phyloP scores from a whole-genome alignment of 768 basidiomycete genomes.

The Mycena rebaudengoi region DNA sequence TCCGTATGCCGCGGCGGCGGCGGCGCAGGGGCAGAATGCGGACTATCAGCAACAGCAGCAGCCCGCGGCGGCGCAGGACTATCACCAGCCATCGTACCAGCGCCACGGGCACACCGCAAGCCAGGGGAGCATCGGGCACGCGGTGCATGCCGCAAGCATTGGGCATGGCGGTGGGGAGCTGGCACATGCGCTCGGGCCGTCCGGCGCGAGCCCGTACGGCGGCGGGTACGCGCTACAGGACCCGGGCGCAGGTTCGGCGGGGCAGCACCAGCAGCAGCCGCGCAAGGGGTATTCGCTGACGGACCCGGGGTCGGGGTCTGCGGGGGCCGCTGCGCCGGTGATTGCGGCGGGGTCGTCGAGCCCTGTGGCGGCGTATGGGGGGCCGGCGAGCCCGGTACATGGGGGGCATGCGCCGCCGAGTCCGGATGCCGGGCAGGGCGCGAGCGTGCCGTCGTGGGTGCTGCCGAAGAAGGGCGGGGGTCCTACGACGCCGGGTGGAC shows the following conservation, averaged over 20 bases:
- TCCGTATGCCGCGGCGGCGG: too few species aligned
- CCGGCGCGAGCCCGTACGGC: neutral
- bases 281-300: slow-evolving; percentile 11
- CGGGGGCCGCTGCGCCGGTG: neutral
- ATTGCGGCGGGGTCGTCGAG: slow-evolving; percentile 1
- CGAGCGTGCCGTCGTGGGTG: slow-evolving; percentile 53
- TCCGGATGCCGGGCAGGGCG: too few species aligned
- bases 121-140: too few species aligned
- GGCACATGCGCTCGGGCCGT: neutral
- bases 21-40: neutral
- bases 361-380: slow-evolving; percentile 4
- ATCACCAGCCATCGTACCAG: too few species aligned
- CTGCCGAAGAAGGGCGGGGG: slow-evolving; percentile 52
- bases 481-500: neutral
- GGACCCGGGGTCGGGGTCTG: neutral
- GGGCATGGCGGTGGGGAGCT: too few species aligned
- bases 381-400: slow-evolving; percentile 22
- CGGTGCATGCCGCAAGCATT: too few species aligned
- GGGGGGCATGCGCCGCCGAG: neutral
- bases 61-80: too few species aligned
- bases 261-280: neutral
- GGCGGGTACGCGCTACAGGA: slow-evolving; percentile 10
- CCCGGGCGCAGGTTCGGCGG: neutral
- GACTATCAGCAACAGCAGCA: too few species aligned
- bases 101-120: too few species aligned